Evolutionary conservation across 2,329 filamentous ascomycete species (phyloP).

Genomic region (Colletotrichum lindemuthianum): DNA sequence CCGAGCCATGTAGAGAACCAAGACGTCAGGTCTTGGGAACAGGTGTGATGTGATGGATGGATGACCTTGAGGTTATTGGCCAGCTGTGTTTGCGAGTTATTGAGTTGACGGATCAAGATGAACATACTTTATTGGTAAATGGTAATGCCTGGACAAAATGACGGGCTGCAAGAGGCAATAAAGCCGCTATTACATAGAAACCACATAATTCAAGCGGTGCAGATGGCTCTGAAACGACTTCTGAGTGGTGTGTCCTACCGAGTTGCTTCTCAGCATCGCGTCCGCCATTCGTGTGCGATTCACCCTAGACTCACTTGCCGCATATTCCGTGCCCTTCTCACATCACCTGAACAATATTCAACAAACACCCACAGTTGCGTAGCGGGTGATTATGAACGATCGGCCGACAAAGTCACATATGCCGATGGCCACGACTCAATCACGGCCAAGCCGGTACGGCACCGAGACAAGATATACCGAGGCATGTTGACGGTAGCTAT

Average conservation of each 20-base stretch:
- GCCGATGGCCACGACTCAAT: background rate
- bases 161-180: background rate
- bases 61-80: background rate
- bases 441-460: conserved; percentile 27
- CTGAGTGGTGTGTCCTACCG: too few species aligned
- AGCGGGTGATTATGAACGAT: background rate
- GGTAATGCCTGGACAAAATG: conserved; percentile 13
- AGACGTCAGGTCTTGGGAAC: conserved; percentile 17
- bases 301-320: too few species aligned
- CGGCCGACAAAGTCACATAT: background rate
- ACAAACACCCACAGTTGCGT: too few species aligned
- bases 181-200: conserved; percentile 15
- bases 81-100: background rate
- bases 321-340: too few species aligned
- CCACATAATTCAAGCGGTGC: conserved; percentile 10
- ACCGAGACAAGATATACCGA: conserved; percentile 12
- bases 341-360: too few species aligned
- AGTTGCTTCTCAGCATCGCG: too few species aligned
- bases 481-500: background rate
- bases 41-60: background rate
- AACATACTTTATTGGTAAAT: background rate
- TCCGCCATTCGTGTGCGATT: too few species aligned
- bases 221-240: too few species aligned
- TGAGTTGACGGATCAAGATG: background rate
- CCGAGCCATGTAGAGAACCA: conserved; percentile 7